Base-by-base conservation (phyloP, 2,329 filamentous ascomycete genomes). In the Fonsecaea monophora region DNA sequence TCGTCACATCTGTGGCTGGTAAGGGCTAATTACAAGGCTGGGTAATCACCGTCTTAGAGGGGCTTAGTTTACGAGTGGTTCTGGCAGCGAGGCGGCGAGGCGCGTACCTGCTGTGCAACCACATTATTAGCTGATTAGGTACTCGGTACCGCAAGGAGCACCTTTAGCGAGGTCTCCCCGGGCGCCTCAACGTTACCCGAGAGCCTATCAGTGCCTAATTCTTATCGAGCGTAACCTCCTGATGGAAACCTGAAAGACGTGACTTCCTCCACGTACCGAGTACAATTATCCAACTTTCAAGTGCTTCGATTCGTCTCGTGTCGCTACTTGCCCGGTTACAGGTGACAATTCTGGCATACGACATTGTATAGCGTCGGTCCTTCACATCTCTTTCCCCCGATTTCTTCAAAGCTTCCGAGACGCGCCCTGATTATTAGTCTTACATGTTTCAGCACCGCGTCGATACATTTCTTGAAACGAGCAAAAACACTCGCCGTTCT, bases 51-150 rank as follows among this genome's bases (percentile, higher is more conserved):
- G 45, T 53, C 59, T 61, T 38, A 42, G 59, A 62, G 37, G 18
- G 60, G 60, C 25, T 50, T 56, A 62, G 60, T 62, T 62, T 62
- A 62, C 60, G 60, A 56, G 32, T 6, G 3, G 30, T 32, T 32
- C 30, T 6, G 6, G 30, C 30, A 32, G 3, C 30, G 30, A 32
- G 30, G 30, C 3, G 30, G 25, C 25, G 25, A 25, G 25, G 3
- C 25, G 25, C 2, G 25, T 25, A 5, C 30, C 30, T 32, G 30
- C 30, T 6, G 30, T 32, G 30, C 30, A 32, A 32, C 2, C 6
- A 32, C 30, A 32, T 32, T 32, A 32, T 32, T 32, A 32, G 30
- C 30, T 32, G 30, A 32, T 32, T 32, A 32, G 30, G 30, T 32
- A 32, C 30, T 32, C 30, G 6, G 30, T 32, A 32, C 30, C 4